phyloP scores from a whole-genome alignment of 1,284 basidiomycete genomes.

The Ceratobasidium sp. region DNA sequence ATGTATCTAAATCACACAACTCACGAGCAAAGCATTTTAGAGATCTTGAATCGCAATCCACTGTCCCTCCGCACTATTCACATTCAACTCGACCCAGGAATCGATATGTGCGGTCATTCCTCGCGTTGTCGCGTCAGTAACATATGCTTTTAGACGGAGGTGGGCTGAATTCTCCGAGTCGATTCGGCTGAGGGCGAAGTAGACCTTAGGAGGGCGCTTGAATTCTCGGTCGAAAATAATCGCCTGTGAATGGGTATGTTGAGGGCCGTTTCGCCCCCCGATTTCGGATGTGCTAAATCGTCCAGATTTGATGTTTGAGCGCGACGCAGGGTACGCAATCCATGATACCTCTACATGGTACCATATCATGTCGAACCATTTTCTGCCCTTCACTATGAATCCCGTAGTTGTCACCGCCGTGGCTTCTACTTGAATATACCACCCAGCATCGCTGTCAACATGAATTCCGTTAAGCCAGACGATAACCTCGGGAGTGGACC shows the following conservation, averaged over 20 bases:
- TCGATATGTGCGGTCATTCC: constrained; percentile 37
- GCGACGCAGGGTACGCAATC: constrained; percentile 37
- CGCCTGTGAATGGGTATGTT: not conserved
- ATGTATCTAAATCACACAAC: no score
- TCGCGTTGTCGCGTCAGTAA: not conserved
- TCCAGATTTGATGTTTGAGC: constrained; percentile 34
- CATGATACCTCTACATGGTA: constrained; percentile 13
- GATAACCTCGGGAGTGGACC: constrained; percentile 33
- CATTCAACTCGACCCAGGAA: constrained; percentile 31
- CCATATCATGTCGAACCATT: constrained; percentile 19
- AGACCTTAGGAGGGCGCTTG: constrained; percentile 12
- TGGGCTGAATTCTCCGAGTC: constrained; percentile 19
- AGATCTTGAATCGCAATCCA: constrained; percentile 34
- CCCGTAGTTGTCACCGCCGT: constrained; percentile 34
- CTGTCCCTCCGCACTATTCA: constrained; percentile 12
- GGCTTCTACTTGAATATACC: constrained; percentile 1
- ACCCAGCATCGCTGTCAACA: constrained; percentile 3
- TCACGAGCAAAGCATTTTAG: no score
- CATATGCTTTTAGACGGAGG: constrained; percentile 20
- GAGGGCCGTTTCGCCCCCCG: not conserved
- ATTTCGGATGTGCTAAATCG: constrained; percentile 24
- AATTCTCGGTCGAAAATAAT: constrained; percentile 29
- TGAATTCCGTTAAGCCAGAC: constrained; percentile 27
- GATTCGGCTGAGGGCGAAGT: constrained; percentile 26
- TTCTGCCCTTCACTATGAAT: constrained; percentile 35